These are phyloP conservation scores for Mortierella sp. DNA, from an alignment of 371 early-diverging fungal genomes.

Conservation along the genomic window DNA sequence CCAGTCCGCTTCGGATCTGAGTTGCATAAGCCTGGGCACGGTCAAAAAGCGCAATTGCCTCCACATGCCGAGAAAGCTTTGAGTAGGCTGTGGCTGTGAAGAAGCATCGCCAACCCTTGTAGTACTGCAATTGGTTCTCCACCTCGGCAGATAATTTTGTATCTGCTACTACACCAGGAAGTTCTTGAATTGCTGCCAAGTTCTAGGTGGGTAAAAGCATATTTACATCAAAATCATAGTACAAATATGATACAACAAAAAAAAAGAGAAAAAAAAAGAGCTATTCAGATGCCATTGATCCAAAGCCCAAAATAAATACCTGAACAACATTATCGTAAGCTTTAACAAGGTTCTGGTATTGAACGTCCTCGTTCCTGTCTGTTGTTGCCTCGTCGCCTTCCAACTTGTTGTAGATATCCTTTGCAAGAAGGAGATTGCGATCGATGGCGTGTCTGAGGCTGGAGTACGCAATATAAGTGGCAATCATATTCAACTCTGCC, in stretches of 20 bases:
- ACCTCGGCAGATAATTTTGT: constrained; percentile 65
- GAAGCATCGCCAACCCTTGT: constrained; percentile 66
- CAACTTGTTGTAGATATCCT: constrained; percentile 54
- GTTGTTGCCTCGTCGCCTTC: constrained; percentile 33
- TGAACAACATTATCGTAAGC: constrained; percentile 75
- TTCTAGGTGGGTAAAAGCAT: constrained; percentile 40
- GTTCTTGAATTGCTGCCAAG: constrained; percentile 65
- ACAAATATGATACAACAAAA: too few species aligned
- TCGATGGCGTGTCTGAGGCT: constrained; percentile 66
- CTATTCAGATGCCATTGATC: too few species aligned
- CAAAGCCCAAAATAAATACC: constrained; percentile 58
- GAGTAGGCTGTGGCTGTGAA: constrained; percentile 69
- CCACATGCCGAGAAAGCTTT: constrained; percentile 60
- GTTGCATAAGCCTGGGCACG: constrained; percentile 68
- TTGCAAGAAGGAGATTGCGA: constrained; percentile 65
- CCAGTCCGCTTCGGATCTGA: constrained; percentile 59
- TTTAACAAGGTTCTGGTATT: constrained; percentile 74
- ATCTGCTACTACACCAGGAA: constrained; percentile 67
- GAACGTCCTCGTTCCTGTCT: constrained; percentile 57
- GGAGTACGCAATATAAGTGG: constrained; percentile 70
- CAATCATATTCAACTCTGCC: constrained; percentile 65
- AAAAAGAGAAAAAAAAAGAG: not conserved
- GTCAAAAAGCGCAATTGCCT: constrained; percentile 76
- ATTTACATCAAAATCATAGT: too few species aligned
- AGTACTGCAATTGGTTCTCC: constrained; percentile 64